A percentile compares a stretch with the other conserved stretches of the same genome.
Conservation (phyloP, 2,329 filamentous ascomycete genomes). For the Simplicillium aogashimaense region DNA sequence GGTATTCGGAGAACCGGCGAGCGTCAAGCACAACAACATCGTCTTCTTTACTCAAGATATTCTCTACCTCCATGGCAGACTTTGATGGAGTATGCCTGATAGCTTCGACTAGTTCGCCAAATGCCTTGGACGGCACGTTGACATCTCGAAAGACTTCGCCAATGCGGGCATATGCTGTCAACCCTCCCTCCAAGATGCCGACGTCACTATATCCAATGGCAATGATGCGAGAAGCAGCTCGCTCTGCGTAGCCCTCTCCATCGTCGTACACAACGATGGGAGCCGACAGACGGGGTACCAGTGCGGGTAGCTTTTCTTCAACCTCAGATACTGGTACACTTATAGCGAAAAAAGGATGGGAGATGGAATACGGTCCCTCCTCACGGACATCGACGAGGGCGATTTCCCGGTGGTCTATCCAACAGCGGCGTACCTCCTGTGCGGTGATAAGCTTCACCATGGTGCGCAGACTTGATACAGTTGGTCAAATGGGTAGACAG, state of each 20-base stretch:
- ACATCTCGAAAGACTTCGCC: too few relatives aligned
- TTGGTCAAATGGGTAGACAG: neutral
- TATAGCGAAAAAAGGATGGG: constrained; percentile 18
- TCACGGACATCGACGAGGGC: constrained; percentile 19
- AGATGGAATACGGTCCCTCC: constrained; percentile 17
- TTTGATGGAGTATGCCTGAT: too few relatives aligned
- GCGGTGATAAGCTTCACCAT: constrained; percentile 14
- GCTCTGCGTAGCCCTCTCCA: constrained; percentile 16
- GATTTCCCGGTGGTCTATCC: constrained; percentile 5
- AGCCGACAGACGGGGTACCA: constrained; percentile 15
- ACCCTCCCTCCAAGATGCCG: constrained; percentile 14
- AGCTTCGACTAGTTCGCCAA: too few relatives aligned
- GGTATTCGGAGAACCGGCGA: constrained; percentile 17
- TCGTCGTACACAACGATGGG: constrained; percentile 18
- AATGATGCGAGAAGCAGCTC: constrained; percentile 11
- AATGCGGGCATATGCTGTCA: constrained; percentile 5
- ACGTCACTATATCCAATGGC: constrained; percentile 16
- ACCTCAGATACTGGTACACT: constrained; percentile 18
- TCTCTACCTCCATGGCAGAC: constrained; percentile 1
- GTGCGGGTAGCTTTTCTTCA: constrained; percentile 13
- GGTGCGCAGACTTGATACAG: neutral
- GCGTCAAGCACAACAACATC: constrained; percentile 18
- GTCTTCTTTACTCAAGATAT: constrained; percentile 11
- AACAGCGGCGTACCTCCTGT: constrained; percentile 12
- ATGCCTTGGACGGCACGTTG: too few relatives aligned